phyloP scores from a whole-genome alignment of 176 grass and related monocot genomes.

The Musa acuminata region DNA sequence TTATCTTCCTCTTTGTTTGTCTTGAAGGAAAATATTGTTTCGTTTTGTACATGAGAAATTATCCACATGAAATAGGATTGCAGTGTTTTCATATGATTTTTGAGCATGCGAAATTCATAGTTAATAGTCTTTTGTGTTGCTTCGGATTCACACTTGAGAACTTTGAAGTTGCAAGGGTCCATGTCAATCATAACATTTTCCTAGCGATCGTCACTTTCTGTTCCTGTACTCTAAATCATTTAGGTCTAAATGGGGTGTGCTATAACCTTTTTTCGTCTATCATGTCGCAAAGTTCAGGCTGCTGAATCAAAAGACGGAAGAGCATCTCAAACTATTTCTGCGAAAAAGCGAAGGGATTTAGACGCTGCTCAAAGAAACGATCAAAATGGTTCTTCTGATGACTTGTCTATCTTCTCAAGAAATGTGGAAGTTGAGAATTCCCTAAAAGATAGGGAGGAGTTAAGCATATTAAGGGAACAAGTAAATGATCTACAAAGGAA shows the following conservation, averaged over 20 bases:
- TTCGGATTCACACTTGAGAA: neutral
- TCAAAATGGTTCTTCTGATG: constrained; percentile 30
- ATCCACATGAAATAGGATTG: neutral
- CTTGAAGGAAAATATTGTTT: neutral
- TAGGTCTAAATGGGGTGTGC: neutral
- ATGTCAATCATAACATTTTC: neutral
- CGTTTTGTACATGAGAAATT: neutral
- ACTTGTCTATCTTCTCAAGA: neutral
- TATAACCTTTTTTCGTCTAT: constrained; percentile 1
- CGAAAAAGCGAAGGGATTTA: constrained; percentile 53
- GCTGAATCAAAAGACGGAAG: constrained; percentile 37
- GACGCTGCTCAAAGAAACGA: constrained; percentile 31
- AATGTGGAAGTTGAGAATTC: constrained; percentile 26
- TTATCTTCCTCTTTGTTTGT: neutral
- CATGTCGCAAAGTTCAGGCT: constrained; percentile 9
- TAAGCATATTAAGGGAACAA: constrained; percentile 42
- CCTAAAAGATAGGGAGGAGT: constrained; percentile 56
- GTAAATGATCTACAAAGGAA: constrained; percentile 68
- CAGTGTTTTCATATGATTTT: neutral
- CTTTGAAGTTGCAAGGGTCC: neutral
- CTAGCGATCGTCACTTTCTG: neutral
- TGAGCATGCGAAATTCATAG: neutral
- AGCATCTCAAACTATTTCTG: constrained; percentile 27
- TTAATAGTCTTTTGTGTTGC: neutral
- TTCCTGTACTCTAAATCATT: no score